Evolutionary conservation across 805 yeast genomes (phyloP).

Genomic region (Kazachstania kunashirensis): DNA sequence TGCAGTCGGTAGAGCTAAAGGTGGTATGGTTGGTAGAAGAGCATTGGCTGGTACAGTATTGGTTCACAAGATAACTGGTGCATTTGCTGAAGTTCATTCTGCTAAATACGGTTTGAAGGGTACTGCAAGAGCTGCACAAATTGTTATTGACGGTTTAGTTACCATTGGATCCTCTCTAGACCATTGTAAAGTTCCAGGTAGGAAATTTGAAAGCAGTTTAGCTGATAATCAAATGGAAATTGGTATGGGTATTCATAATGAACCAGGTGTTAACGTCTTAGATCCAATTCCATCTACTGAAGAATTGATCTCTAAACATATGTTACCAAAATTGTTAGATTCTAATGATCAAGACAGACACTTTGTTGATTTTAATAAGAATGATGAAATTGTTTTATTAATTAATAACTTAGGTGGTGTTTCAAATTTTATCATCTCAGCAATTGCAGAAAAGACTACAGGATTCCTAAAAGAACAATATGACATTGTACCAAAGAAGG

Average conservation of each 20-base stretch:
- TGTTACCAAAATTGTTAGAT: conserved; percentile 55
- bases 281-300: conserved; percentile 59
- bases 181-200: conserved; percentile 84
- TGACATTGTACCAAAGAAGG: conserved; percentile 53
- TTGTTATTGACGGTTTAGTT: conserved; percentile 56
- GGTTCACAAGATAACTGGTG: conserved; percentile 80
- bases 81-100: conserved; percentile 41
- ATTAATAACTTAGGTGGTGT: conserved; percentile 88
- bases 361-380: conserved; percentile 56
- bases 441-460: conserved; percentile 54
- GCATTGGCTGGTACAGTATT: conserved; percentile 87
- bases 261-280: conserved; percentile 62
- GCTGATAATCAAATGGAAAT: conserved; percentile 64
- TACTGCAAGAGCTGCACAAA: conserved; percentile 49
- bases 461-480: conserved; percentile 44
- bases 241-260: conserved; percentile 95
- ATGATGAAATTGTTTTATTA: conserved; percentile 60
- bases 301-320: conserved; percentile 42
- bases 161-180: conserved; percentile 87
- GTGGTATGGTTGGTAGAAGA: conserved; percentile 87
- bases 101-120: conserved; percentile 39
- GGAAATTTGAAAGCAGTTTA: conserved; percentile 46
- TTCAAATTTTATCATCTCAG: conserved; percentile 66
- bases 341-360: conserved; percentile 65
- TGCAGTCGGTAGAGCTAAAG: conserved; percentile 83